A percentile compares a stretch with the other conserved stretches of the same genome.
Conservation (phyloP, 768 basidiomycete species). For the Solioccasus polychromus region DNA sequence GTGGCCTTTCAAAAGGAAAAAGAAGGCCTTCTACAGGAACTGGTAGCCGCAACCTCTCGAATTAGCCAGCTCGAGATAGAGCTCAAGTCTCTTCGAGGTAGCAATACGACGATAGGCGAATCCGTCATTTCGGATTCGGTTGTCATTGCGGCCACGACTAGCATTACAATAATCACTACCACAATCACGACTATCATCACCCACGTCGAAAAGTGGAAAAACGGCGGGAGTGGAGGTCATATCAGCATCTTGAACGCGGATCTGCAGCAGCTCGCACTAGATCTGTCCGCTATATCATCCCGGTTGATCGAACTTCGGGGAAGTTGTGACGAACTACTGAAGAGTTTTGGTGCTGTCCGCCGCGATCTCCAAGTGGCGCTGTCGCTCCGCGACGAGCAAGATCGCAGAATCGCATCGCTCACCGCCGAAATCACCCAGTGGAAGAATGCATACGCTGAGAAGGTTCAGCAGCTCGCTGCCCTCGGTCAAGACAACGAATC, state of each 20-base stretch:
- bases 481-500: neutral
- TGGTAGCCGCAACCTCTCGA: too few species aligned
- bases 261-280: slow-evolving; percentile 2
- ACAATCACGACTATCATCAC: slow-evolving; percentile 1
- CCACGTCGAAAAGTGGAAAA: neutral
- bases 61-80: neutral
- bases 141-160: neutral
- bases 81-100: neutral
- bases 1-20: too few species aligned
- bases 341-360: neutral
- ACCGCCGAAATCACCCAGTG: neutral
- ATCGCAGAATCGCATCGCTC: neutral
- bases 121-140: neutral
- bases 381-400: neutral
- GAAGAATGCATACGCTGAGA: neutral
- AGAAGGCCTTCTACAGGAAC: neutral
- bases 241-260: slow-evolving; percentile 4
- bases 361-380: neutral
- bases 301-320: slow-evolving; percentile 1
- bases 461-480: neutral
- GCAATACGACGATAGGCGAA: too few species aligned
- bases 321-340: neutral
- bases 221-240: neutral
- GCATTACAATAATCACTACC: neutral
- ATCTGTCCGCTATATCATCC: slow-evolving; percentile 1